Evolutionary conservation across 2,329 filamentous ascomycete genomes (phyloP).

Genomic region (Talaromyces sp.): DNA sequence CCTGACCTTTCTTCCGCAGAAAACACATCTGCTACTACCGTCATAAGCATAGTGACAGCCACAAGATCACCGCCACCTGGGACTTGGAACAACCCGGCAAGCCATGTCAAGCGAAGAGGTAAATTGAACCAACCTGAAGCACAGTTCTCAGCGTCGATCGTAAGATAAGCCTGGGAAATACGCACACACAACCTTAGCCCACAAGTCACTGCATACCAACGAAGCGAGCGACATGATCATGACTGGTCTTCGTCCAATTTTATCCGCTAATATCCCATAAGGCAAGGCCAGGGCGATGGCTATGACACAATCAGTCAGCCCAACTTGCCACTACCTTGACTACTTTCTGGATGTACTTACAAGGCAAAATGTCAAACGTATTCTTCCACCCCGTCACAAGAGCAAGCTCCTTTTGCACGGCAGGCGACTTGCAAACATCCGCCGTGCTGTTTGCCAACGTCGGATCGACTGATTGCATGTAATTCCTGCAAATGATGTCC

Average conservation of each 20-base stretch:
- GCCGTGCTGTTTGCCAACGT: background rate
- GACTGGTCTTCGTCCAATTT: conserved; percentile 25
- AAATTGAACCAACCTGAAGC: conserved; percentile 15
- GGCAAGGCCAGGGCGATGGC: conserved; percentile 27
- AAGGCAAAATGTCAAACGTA: conserved; percentile 21
- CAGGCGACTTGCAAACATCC: conserved; percentile 26
- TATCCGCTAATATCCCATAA: conserved; percentile 28
- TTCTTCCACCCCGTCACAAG: conserved; percentile 27
- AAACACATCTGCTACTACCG: conserved; percentile 26
- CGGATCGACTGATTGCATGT: background rate
- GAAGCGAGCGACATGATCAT: conserved; percentile 22
- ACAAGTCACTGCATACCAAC: conserved; percentile 21
- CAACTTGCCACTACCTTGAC: background rate
- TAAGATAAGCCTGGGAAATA: background rate
- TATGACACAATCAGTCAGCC: conserved; percentile 1
- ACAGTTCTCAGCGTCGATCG: background rate
- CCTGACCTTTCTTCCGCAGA: conserved; percentile 27
- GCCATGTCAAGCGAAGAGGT: conserved; percentile 26
- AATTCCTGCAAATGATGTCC: conserved; percentile 22
- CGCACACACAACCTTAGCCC: conserved; percentile 27
- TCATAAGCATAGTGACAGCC: conserved; percentile 18
- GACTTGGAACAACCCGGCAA: conserved; percentile 20
- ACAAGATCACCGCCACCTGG: conserved; percentile 26
- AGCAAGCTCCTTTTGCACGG: conserved; percentile 28
- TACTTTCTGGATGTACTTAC: conserved; percentile 12